Evolutionary conservation across 108 stramenopile genomes (phyloP).

Genomic region (Skeletonema tropicum): DNA sequence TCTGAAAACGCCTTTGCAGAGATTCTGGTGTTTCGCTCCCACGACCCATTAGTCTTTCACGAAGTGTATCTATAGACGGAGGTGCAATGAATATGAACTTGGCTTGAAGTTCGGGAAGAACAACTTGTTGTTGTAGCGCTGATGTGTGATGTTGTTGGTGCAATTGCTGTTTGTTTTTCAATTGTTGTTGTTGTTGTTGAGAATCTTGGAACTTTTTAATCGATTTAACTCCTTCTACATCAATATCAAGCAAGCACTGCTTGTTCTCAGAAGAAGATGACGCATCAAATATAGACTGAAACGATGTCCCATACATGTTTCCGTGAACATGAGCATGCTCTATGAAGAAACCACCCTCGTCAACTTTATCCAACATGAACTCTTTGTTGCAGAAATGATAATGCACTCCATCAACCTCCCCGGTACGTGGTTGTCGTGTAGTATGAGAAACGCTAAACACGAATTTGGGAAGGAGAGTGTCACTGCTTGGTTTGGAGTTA

Average conservation of each 20-base stretch:
- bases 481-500: slow-evolving; percentile 1
- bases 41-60: slow-evolving; percentile 73
- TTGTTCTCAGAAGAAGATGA: slow-evolving; percentile 34
- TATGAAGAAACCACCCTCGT: slow-evolving; percentile 66
- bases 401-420: slow-evolving; percentile 87
- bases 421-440: slow-evolving; percentile 86
- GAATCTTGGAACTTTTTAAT: slow-evolving; percentile 54
- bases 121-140: slow-evolving; percentile 10
- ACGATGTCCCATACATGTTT: slow-evolving; percentile 95
- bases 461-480: slow-evolving; percentile 45
- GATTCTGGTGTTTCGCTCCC: slow-evolving; percentile 90
- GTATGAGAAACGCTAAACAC: slow-evolving; percentile 91
- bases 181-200: slow-evolving; percentile 12
- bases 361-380: slow-evolving; percentile 57
- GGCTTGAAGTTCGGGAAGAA: slow-evolving; percentile 48
- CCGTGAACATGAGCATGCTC: slow-evolving; percentile 97
- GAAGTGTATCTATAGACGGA: slow-evolving; percentile 82
- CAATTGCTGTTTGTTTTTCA: background rate
- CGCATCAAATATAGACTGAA: slow-evolving; percentile 71
- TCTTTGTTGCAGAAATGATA: slow-evolving; percentile 88
- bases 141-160: too few species aligned
- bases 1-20: slow-evolving; percentile 69
- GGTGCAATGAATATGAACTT: slow-evolving; percentile 95
- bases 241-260: slow-evolving; percentile 94
- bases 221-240: slow-evolving; percentile 82